Evolutionary conservation across 768 basidiomycete species (phyloP).

Genomic region (Nidularia sp.): DNA sequence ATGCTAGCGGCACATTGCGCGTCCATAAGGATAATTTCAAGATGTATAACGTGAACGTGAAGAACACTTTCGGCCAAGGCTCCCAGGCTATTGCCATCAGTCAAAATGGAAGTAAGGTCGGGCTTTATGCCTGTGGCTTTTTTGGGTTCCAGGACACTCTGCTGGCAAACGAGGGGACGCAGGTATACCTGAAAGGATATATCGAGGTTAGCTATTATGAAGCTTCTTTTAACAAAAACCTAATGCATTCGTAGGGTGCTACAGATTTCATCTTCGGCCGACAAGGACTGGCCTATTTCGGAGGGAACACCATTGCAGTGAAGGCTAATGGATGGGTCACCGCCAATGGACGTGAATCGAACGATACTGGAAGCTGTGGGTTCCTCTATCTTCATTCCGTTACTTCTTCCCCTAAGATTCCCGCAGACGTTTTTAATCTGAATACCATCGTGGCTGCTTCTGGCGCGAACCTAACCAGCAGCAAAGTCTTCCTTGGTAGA

Average conservation of each 20-base stretch:
- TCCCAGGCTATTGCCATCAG: constrained; percentile 47
- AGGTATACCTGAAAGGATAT: constrained; percentile 42
- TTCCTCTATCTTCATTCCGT: neutral
- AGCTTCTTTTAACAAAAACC: neutral
- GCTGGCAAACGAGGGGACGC: constrained; percentile 40
- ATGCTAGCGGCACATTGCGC: constrained; percentile 43
- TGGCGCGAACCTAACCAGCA: neutral
- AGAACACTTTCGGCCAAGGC: constrained; percentile 40
- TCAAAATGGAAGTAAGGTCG: constrained; percentile 41
- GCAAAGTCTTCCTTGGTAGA: neutral
- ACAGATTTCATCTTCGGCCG: constrained; percentile 51
- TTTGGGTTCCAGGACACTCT: constrained; percentile 47
- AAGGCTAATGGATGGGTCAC: constrained; percentile 41
- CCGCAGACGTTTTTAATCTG: neutral
- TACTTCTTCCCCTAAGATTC: neutral
- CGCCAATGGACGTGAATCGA: constrained; percentile 42
- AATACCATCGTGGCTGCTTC: neutral
- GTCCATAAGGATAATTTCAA: constrained; percentile 43
- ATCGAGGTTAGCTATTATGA: constrained; percentile 31
- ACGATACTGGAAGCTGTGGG: constrained; percentile 43
- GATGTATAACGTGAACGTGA: constrained; percentile 48
- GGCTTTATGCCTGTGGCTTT: constrained; percentile 41
- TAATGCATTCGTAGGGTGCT: constrained; percentile 29
- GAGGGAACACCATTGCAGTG: constrained; percentile 43
- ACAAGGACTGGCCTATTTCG: constrained; percentile 39